These are phyloP conservation scores for Ilyonectria destructans DNA, from an alignment of 2,329 filamentous ascomycete species.

Conservation along the genomic window DNA sequence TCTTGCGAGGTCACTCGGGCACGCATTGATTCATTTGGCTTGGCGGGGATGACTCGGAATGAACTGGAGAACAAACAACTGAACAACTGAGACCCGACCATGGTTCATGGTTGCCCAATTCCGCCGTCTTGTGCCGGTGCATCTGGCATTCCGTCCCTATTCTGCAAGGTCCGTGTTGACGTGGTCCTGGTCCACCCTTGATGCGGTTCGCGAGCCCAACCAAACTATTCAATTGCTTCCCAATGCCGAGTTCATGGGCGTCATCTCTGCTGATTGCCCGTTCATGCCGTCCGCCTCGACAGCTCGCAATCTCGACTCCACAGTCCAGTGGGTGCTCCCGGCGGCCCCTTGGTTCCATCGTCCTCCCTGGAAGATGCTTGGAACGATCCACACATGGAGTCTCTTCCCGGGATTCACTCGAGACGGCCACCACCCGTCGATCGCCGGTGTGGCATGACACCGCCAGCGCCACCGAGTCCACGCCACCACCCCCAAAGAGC, in stretches of 20 bases:
- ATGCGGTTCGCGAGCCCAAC: conserved; percentile 12
- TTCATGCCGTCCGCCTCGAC: conserved; percentile 40
- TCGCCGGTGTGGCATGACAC: conserved; percentile 36
- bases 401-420: not conserved
- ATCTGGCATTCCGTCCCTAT: conserved; percentile 2
- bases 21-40: conserved; percentile 27
- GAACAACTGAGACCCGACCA: not conserved
- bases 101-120: conserved; percentile 7
- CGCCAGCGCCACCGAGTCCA: conserved; percentile 24
- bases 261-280: conserved; percentile 41
- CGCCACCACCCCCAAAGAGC: conserved; percentile 7
- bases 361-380: conserved; percentile 10
- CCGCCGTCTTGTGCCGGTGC: not conserved
- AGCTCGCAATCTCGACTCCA: conserved; percentile 28
- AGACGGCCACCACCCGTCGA: conserved; percentile 6
- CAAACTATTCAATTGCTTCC: conserved; percentile 19
- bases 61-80: conserved; percentile 2
- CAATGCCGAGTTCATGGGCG: conserved; percentile 25
- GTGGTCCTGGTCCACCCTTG: conserved; percentile 16
- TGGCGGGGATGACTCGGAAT: conserved; percentile 20
- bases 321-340: conserved; percentile 36
- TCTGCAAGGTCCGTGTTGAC: conserved; percentile 23
- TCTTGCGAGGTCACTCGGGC: not conserved
- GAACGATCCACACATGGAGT: conserved; percentile 24
- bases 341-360: conserved; percentile 23